phyloP scores from a whole-genome alignment of 345 rosid species.

The Fremontodendron californicum region DNA sequence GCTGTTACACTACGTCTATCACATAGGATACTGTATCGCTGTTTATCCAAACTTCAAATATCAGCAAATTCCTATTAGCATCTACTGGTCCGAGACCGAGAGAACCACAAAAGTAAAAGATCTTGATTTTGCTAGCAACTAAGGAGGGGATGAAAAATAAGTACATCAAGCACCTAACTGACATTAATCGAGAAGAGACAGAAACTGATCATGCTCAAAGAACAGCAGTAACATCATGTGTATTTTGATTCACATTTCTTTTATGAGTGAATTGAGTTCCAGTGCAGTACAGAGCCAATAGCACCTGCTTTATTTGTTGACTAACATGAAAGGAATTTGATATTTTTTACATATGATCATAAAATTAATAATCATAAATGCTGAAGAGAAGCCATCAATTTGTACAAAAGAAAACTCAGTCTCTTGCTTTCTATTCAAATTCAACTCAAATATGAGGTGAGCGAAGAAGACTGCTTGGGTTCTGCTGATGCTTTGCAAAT shows the following conservation, averaged over 20 bases:
- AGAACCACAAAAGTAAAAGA: background rate
- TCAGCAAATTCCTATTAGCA: background rate
- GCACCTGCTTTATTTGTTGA: constrained; percentile 31
- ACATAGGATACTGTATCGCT: background rate
- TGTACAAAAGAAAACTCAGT: constrained; percentile 30
- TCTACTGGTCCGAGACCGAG: background rate
- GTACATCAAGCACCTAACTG: background rate
- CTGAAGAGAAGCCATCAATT: constrained; percentile 16
- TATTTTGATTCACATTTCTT: background rate
- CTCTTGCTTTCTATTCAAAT: constrained; percentile 20
- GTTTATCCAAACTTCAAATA: constrained; percentile 2
- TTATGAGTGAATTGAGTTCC: constrained; percentile 10
- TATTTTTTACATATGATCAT: constrained; percentile 31
- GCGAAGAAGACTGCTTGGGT: constrained; percentile 19
- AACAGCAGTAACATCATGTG: background rate
- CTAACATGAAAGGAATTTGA: constrained; percentile 18
- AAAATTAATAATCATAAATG: background rate
- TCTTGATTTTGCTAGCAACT: background rate
- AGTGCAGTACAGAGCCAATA: constrained; percentile 14
- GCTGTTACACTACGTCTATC: background rate
- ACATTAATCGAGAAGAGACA: background rate
- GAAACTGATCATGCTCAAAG: background rate
- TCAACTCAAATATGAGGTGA: constrained; percentile 8
- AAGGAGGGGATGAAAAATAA: background rate
- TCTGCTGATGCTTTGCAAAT: constrained; percentile 75